phyloP scores from a whole-genome alignment of 2,329 filamentous ascomycete genomes.

The Arthrobotrys conoides region DNA sequence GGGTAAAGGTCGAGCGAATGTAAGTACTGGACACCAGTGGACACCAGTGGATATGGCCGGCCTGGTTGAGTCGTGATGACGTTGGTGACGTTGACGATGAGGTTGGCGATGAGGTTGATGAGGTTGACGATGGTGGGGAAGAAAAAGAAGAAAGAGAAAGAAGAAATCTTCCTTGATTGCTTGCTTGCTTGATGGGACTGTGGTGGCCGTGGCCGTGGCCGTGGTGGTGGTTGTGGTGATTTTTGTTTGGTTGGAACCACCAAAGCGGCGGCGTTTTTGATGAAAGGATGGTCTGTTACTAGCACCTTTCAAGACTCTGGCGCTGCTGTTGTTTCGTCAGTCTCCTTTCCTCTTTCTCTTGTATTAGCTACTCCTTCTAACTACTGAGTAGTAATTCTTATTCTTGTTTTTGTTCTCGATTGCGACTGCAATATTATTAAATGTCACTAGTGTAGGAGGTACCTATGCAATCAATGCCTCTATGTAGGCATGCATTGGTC shows the following conservation, averaged over 20 bases:
- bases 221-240: constrained; percentile 17
- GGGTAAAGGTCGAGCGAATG: constrained; percentile 9
- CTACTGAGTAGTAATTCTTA: background rate
- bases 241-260: constrained; percentile 26
- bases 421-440: constrained; percentile 12
- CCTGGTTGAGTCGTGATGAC: background rate
- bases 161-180: constrained; percentile 1
- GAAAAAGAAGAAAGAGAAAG: background rate
- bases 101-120: background rate
- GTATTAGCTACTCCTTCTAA: background rate
- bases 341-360: constrained; percentile 8
- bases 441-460: background rate
- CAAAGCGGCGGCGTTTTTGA: constrained; percentile 17
- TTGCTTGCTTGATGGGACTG: constrained; percentile 15
- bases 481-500: background rate
- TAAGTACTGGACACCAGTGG: background rate
- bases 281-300: constrained; percentile 14
- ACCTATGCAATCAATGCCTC: background rate
- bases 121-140: constrained; percentile 2
- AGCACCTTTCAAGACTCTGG: constrained; percentile 40
- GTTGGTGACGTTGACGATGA: constrained; percentile 12
- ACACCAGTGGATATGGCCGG: background rate
- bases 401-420: background rate
- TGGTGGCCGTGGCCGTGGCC: too few relatives aligned
- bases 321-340: constrained; percentile 43